A percentile compares a stretch with the other conserved stretches of the same genome.
These are phyloP conservation scores for Verticillium albo-atrum DNA, from an alignment of 2,329 filamentous ascomycete species.

Conservation along the genomic window DNA sequence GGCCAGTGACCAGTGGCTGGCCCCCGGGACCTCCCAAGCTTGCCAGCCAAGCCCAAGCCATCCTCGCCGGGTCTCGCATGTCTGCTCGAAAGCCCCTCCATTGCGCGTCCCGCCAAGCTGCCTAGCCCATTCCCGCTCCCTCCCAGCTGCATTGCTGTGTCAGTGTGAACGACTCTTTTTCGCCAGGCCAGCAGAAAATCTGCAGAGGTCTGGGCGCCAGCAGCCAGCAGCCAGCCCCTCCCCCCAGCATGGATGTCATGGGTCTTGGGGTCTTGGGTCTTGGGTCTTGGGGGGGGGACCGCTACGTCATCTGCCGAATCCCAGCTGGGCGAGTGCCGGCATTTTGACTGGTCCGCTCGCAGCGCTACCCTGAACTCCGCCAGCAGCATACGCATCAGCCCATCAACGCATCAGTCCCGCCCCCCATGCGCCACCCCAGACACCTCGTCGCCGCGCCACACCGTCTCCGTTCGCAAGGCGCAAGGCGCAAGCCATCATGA, in stretches of 20 bases:
- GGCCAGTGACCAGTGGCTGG: not conserved
- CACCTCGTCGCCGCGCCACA: not conserved
- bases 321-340: not conserved
- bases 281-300: no score
- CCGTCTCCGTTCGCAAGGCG: not conserved
- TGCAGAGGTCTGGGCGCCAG: not conserved
- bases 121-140: not conserved
- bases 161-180: not conserved
- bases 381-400: not conserved
- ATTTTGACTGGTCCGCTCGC: not conserved
- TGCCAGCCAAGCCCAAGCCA: not conserved
- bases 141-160: not conserved
- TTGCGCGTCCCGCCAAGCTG: not conserved
- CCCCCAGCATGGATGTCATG: not conserved
- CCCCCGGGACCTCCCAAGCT: not conserved
- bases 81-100: not conserved
- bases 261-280: no score
- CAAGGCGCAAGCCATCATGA: no score
- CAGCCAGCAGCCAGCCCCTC: not conserved
- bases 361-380: not conserved
- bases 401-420: not conserved
- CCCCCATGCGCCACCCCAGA: not conserved
- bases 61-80: not conserved
- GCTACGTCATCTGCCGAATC: conserved; percentile 2
- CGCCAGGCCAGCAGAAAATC: not conserved